Base-by-base conservation (phyloP, 2,329 filamentous ascomycete genomes). In the Penicillium occitanis region DNA sequence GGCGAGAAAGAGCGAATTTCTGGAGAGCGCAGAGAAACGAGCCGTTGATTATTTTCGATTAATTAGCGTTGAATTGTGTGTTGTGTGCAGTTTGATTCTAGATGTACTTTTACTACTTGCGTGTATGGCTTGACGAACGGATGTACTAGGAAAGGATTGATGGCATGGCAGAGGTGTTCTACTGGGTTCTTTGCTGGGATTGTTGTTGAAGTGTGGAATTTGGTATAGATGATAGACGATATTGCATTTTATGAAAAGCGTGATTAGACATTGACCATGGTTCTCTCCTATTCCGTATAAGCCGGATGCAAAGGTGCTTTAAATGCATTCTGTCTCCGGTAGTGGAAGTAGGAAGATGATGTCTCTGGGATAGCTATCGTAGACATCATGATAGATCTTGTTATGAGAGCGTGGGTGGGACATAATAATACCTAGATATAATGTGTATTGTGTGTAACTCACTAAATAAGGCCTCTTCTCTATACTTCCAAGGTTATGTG, bases 1-100 rank as follows among this genome's bases (percentile, higher is more conserved):
- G 78, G 77, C 74, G 75, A 17, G 72, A 76, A 50, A 72, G 79
- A 51, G 77, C 78, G 7, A 81, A 81, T 63, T 79, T 79, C 64
- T 81, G 79, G 79, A 70, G 79, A 61, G 67, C 73, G 50, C 78
- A 81, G 66, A 71, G 79, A 66, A 76, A 77, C 37, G 75, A 71
- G 17, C 71, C 74, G 37, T 64, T 74, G 50, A 60, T 66, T 40
- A 51, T 35, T n/a, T 66, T 66, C 25, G 61, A 63, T 53, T 66
- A 53, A 63, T 44, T 13, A 35, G 51, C 10, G 17, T 57, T 22
- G 46, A 6, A 11, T 11, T 35, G 33, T 35, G 30, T 33, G 19
- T 50, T 50, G 19, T 19, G 5, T 40, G 30, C 35, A 35, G 11
- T 40, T 13, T 37, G 30, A 57, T 22, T 33, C 19, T 40, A 14